These are phyloP conservation scores for Coemansia sp. DNA, from an alignment of 192 early-diverging fungal species.

Conservation along the genomic window DNA sequence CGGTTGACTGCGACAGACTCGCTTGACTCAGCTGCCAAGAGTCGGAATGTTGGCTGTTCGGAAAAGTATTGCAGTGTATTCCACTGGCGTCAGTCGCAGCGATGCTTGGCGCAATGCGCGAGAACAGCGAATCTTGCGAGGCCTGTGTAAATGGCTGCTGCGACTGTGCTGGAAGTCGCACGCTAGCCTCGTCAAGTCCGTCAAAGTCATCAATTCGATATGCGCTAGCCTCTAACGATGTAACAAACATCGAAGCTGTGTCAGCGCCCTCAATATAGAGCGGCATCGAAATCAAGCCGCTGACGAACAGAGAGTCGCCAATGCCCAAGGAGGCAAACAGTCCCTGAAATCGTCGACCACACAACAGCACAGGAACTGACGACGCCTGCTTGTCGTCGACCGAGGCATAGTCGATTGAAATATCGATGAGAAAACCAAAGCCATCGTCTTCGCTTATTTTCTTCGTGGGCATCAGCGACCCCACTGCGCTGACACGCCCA, in stretches of 20 bases:
- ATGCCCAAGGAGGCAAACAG: slow-evolving; percentile 22
- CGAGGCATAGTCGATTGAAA: slow-evolving; percentile 19
- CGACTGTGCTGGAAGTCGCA: background rate
- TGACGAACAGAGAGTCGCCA: slow-evolving; percentile 34
- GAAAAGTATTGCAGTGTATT: background rate
- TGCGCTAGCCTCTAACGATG: slow-evolving; percentile 12
- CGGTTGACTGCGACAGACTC: background rate
- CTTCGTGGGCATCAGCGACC: slow-evolving; percentile 10
- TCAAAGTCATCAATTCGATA: slow-evolving; percentile 33
- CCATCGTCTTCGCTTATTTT: background rate
- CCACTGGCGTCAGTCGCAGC: background rate
- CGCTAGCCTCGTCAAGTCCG: slow-evolving; percentile 20
- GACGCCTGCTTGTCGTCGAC: background rate
- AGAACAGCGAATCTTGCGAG: slow-evolving; percentile 31
- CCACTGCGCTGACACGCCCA: slow-evolving; percentile 23
- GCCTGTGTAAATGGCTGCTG: slow-evolving; percentile 29
- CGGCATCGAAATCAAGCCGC: slow-evolving; percentile 11
- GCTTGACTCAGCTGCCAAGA: background rate
- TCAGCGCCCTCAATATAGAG: background rate
- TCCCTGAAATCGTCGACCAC: slow-evolving; percentile 20
- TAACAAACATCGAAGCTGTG: slow-evolving; percentile 10
- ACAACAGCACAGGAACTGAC: slow-evolving; percentile 16
- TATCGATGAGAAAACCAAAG: slow-evolving; percentile 20
- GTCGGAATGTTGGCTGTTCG: background rate
- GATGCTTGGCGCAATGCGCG: slow-evolving; percentile 17